Percentiles rank a stretch among this genome's conserved stretches.
phyloP scores from a whole-genome alignment of 257 asterid species.

The Avicennia marina region DNA sequence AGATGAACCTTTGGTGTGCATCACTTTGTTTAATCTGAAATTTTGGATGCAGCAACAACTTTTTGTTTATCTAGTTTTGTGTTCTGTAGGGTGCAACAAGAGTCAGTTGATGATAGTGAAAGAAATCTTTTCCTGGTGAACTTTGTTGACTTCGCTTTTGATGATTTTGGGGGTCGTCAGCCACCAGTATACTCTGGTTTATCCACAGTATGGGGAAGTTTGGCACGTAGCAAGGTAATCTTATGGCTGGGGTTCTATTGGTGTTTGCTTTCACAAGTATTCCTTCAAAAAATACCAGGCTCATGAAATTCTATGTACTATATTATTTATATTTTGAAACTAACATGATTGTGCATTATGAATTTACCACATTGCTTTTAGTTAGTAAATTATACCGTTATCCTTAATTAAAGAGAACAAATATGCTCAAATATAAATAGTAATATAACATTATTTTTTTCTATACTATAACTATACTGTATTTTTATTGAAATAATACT shows the following conservation, averaged over 20 bases:
- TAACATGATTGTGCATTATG: no score
- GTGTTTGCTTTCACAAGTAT: constrained; percentile 4
- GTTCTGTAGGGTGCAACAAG: constrained; percentile 86
- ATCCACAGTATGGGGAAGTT: constrained; percentile 99
- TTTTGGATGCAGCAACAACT: constrained; percentile 10
- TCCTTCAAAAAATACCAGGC: constrained; percentile 5
- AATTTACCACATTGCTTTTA: no score
- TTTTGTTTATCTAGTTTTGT: constrained; percentile 19
- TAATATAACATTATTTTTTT: no score
- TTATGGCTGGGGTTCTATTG: constrained; percentile 17
- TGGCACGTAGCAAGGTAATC: constrained; percentile 98
- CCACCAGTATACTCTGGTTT: constrained; percentile 98
- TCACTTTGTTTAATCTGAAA: constrained; percentile 17
- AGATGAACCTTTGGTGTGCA: constrained; percentile 15
- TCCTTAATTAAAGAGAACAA: no score
- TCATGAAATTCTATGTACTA: no score
- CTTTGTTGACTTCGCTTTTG: constrained; percentile 91
- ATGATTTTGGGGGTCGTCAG: constrained; percentile 98
- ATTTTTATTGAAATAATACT: no score
- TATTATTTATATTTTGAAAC: no score
- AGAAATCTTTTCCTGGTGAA: constrained; percentile 88
- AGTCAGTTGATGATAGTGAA: constrained; percentile 96
- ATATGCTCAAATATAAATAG: no score
- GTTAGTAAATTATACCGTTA: no score
- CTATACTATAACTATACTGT: no score